These are phyloP conservation scores for Taiozyma sp. DNA, from an alignment of 1,139 yeast species.

Conservation along the genomic window DNA sequence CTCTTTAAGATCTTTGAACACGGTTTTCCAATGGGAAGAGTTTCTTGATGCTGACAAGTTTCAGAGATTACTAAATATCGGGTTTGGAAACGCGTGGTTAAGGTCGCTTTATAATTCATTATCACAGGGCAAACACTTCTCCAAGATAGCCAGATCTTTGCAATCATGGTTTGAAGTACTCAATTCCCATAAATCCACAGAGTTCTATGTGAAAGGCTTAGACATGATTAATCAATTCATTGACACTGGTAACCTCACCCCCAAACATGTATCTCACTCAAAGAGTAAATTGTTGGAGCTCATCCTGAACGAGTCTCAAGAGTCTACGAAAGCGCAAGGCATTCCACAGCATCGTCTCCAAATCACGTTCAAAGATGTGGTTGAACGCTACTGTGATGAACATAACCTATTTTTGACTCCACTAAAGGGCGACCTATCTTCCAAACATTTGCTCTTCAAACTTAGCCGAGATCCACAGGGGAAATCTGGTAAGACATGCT, in stretches of 20 bases:
- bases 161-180: slow-evolving; percentile 10
- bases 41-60: slow-evolving; percentile 12
- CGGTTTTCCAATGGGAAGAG: slow-evolving; percentile 25
- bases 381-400: slow-evolving; percentile 36
- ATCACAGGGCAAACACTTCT: background rate
- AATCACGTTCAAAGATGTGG: slow-evolving; percentile 42
- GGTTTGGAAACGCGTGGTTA: slow-evolving; percentile 23
- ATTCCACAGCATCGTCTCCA: slow-evolving; percentile 28
- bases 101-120: slow-evolving; percentile 21
- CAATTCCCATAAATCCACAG: slow-evolving; percentile 9
- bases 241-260: slow-evolving; percentile 15
- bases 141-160: slow-evolving; percentile 3
- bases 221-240: slow-evolving; percentile 31
- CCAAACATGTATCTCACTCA: slow-evolving; percentile 2
- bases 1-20: slow-evolving; percentile 2
- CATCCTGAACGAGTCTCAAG: slow-evolving; percentile 1
- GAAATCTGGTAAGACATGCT: slow-evolving; percentile 29
- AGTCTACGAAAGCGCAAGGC: slow-evolving; percentile 7
- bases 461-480: slow-evolving; percentile 29
- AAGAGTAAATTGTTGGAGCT: slow-evolving; percentile 1
- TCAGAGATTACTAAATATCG: slow-evolving; percentile 22
- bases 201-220: slow-evolving; percentile 18
- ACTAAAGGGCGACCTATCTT: slow-evolving; percentile 10
- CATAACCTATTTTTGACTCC: slow-evolving; percentile 25
- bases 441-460: slow-evolving; percentile 32